A percentile compares a stretch with the other conserved stretches of the same genome.
Conservation (phyloP, 1,139 yeast species). For the Kodamaea arcana region DNA sequence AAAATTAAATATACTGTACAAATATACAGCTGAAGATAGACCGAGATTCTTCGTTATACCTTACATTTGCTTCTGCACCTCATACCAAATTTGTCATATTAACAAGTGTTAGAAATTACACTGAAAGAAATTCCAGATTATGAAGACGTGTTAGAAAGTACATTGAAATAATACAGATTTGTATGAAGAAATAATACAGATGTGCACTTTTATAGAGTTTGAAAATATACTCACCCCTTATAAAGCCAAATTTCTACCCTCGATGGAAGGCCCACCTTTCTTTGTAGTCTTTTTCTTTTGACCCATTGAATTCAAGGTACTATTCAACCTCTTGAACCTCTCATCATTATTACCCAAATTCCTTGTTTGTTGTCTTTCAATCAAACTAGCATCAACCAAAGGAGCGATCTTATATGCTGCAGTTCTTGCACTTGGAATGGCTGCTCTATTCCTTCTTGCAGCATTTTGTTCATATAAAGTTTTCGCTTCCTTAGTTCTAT, state of each 20-base stretch:
- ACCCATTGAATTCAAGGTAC: constrained; percentile 47
- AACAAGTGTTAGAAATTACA: too few relatives aligned
- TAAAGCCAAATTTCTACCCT: constrained; percentile 62
- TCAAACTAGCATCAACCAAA: constrained; percentile 50
- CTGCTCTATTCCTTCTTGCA: constrained; percentile 89
- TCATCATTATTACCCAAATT: constrained; percentile 65
- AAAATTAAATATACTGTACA: too few relatives aligned
- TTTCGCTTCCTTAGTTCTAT: constrained; percentile 41
- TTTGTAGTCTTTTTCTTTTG: constrained; percentile 41
- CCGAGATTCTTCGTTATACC: too few relatives aligned
- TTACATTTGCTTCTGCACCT: too few relatives aligned
- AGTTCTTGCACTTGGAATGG: constrained; percentile 86
- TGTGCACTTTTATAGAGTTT: too few relatives aligned
- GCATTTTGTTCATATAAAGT: constrained; percentile 85
- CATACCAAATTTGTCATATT: too few relatives aligned
- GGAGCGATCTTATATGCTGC: constrained; percentile 93
- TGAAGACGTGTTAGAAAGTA: too few relatives aligned
- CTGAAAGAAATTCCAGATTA: too few relatives aligned
- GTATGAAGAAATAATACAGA: too few relatives aligned
- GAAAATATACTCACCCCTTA: too few relatives aligned
- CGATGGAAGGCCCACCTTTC: constrained; percentile 75
- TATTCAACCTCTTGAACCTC: constrained; percentile 68
- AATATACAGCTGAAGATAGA: too few relatives aligned
- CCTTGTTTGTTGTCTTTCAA: constrained; percentile 34
- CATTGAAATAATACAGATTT: too few relatives aligned